Base-by-base conservation (phyloP, 352 stramenopile genomes). In the Phytophthora idaei region DNA sequence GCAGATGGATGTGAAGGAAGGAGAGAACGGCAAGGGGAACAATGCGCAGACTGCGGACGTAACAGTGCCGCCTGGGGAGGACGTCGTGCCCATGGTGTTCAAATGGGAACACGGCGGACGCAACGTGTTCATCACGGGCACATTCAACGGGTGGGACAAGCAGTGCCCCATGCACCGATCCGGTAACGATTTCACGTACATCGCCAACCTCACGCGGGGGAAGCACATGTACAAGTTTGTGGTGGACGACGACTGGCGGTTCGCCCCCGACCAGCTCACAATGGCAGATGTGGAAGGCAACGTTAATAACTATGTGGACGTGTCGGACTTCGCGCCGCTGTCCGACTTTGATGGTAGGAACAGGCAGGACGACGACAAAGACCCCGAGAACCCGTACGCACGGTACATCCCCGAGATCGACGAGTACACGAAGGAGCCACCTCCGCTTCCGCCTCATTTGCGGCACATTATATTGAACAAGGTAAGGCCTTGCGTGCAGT, bases 171-270 rank as follows among this genome's bases (percentile, higher is more conserved):
- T 99, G 98, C 97, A 99, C 77, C 89, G 97, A 27, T 99, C 92
- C 0, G 98, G 98, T 60, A 99, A 99, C 69, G 98, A 99, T 77
- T 99, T 99, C 73, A 99, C 97, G 44, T 99, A 99, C 83, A 99
- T 99, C 78, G 97, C 98, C 67, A 99, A 99, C 77, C 85, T 99
- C 36, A 93, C 87, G 56, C 81, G 87, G 9, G 97, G 97, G 4
- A 99, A 99, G 73, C 97, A 99, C 81, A 97, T 97, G 61, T 99
- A 99, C 81, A 99, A 99, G 87, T 99, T 99, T 73, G 98, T 99
- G 59, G 98, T 99, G 28, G 98, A 99, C 72, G 97, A 99, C 66
- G 97, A 99, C 80, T 99, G 98, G 98, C 88, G 97, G 31, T 98
- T 97, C 57, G 90, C 93, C 14, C 93, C 93, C 3, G 90, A 97